Evolutionary conservation across 2,329 filamentous ascomycete species (phyloP).

Genomic region (Xylaria hypoxylon): DNA sequence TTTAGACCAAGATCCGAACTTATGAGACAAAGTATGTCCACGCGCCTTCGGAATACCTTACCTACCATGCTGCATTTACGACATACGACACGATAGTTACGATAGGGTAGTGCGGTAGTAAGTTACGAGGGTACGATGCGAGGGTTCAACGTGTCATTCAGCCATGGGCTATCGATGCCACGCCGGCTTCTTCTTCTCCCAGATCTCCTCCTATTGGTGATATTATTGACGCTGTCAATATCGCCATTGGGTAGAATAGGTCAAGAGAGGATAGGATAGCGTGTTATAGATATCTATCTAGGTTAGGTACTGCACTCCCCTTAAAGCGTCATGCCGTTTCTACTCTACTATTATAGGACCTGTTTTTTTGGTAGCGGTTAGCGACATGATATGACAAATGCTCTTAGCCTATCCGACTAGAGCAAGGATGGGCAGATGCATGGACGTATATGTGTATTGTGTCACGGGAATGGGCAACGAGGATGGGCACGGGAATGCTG

Average conservation of each 20-base stretch:
- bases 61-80: background rate
- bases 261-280: background rate
- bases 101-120: background rate
- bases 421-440: slow-evolving; percentile 1
- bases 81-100: background rate
- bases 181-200: background rate
- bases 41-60: background rate
- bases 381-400: slow-evolving; percentile 32
- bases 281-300: slow-evolving; percentile 11
- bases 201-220: background rate
- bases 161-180: slow-evolving; percentile 16
- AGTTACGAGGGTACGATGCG: slow-evolving; percentile 1
- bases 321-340: background rate
- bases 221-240: background rate
- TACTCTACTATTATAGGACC: slow-evolving; percentile 11
- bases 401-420: slow-evolving; percentile 5
- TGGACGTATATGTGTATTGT: slow-evolving; percentile 8
- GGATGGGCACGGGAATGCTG: slow-evolving; percentile 14
- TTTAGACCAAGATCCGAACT: background rate
- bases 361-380: slow-evolving; percentile 32
- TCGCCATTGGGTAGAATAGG: background rate
- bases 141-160: slow-evolving; percentile 35
- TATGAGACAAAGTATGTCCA: background rate
- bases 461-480: slow-evolving; percentile 17
- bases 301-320: background rate